phyloP scores from a whole-genome alignment of 2,329 filamentous ascomycete genomes.

The Macrophomina phaseolina region DNA sequence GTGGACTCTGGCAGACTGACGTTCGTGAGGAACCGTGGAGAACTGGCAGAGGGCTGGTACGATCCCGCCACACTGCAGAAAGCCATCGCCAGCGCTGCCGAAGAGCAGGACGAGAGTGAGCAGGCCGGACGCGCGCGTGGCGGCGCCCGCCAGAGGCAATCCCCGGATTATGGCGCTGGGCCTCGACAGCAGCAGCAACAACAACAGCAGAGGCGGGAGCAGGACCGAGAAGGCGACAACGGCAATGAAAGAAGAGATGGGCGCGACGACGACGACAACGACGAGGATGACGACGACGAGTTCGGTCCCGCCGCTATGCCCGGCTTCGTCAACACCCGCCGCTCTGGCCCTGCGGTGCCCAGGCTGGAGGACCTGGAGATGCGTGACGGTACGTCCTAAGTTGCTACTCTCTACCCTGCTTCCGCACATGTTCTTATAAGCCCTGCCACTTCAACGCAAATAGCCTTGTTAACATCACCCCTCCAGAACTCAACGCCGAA shows the following conservation, averaged over 20 bases:
- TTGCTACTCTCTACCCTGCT: background rate
- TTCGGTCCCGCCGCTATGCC: conserved; percentile 56
- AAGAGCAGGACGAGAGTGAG: conserved; percentile 34
- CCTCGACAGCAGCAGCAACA: background rate
- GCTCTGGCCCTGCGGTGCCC: conserved; percentile 67
- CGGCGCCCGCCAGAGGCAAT: background rate
- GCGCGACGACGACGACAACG: background rate
- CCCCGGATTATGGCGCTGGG: conserved; percentile 14
- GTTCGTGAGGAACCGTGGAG: conserved; percentile 74
- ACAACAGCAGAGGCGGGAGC: background rate
- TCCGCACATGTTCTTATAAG: too few relatives aligned
- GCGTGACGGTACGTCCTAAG: conserved; percentile 50
- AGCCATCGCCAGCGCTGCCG: conserved; percentile 45
- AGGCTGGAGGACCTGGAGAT: conserved; percentile 75
- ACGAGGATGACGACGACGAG: conserved; percentile 63
- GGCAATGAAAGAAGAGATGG: too few relatives aligned
- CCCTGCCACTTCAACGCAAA: too few relatives aligned
- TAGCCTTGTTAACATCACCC: background rate
- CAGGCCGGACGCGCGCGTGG: conserved; percentile 43
- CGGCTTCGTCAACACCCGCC: background rate
- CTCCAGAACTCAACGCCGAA: conserved; percentile 57
- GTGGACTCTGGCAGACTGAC: conserved; percentile 48
- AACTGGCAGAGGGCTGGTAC: conserved; percentile 92
- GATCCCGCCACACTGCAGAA: conserved; percentile 73
- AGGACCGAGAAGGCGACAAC: background rate